Base-by-base conservation (phyloP, 1,139 yeast genomes). In the Diutina scorzettiae region DNA sequence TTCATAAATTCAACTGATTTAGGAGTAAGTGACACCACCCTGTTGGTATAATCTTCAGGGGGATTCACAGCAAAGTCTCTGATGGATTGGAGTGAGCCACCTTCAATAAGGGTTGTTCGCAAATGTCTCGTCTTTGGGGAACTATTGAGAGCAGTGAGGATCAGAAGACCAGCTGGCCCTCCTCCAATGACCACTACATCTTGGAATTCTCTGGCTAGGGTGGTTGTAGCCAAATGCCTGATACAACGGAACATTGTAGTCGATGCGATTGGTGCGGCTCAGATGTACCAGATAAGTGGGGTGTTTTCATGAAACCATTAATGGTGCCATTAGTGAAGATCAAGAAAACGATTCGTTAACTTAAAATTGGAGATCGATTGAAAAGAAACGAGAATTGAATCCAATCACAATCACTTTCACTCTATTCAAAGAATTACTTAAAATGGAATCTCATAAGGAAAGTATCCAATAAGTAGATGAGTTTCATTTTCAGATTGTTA, bases 171-270 rank as follows among this genome's bases (percentile, higher is more conserved):
- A 0, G 98, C 97, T 1, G 97, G 96, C 0, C 99, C 99, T 5
- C 95, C 98, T 21, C 99, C 99, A 40, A 93, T 83, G 45, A 91
- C 82, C 11, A 85, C 80, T 20, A 93, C 77, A 57, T 91, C 99
- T 42, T 71, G 69, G 20, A 61, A 53, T 34, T 48, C 49, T 5
- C 61, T 52, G 16, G 31, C 41, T 14, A 18, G 31, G 3, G 46
- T 44, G 9, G 47, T 41, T 2, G 51, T 44, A n/a, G 51, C 41
- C 11, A 48, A 43, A n/a, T 33, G 24, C 19, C 41, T 18, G 23
- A 34, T 7, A 7, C 8, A 19, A 17, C 27, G 17, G 24, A 34
- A 21, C 39, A 34, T 34, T 14, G 20, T 11, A 12, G n/a, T n/a
- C n/a, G n/a, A n/a, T n/a, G n/a, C n/a, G n/a, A n/a, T n/a, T n/a